phyloP scores from a whole-genome alignment of 257 asterid genomes.

The Solanum lycopersicoides region DNA sequence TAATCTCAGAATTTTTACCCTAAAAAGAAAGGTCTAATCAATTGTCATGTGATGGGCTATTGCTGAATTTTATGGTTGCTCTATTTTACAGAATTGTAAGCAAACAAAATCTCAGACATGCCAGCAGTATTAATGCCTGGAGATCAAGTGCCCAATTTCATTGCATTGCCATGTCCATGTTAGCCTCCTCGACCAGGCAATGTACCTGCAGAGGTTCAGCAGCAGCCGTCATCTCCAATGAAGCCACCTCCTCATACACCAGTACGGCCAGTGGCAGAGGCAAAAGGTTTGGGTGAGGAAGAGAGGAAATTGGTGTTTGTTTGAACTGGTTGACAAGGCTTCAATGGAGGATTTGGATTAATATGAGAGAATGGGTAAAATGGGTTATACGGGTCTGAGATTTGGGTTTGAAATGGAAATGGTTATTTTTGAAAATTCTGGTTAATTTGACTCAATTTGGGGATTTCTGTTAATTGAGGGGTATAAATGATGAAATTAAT shows the following conservation, averaged over 20 bases:
- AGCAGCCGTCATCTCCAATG: constrained; percentile 7
- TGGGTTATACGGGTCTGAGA: no score
- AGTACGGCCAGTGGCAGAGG: constrained; percentile 11
- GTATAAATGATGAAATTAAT: no score
- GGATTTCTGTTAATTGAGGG: no score
- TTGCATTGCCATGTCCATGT: constrained; percentile 66
- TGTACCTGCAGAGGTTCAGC: constrained; percentile 18
- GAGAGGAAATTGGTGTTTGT: background rate
- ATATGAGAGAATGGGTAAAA: no score
- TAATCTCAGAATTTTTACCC: no score
- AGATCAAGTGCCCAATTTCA: constrained; percentile 47
- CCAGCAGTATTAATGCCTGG: constrained; percentile 85
- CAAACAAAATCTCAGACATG: constrained; percentile 38
- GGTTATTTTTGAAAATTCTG: no score
- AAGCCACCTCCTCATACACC: constrained; percentile 26
- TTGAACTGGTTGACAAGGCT: no score
- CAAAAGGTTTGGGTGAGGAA: no score
- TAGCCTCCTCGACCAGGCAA: constrained; percentile 24
- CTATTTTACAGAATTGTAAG: constrained; percentile 28
- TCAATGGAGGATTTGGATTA: no score
- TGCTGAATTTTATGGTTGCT: background rate
- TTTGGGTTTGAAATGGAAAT: no score
- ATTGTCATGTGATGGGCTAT: background rate
- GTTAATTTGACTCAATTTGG: no score
- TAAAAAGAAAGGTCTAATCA: no score